Percentiles rank a stretch among this genome's conserved stretches.
phyloP scores from a whole-genome alignment of 805 yeast species.

The Wickerhamomyces hampshirensis region DNA sequence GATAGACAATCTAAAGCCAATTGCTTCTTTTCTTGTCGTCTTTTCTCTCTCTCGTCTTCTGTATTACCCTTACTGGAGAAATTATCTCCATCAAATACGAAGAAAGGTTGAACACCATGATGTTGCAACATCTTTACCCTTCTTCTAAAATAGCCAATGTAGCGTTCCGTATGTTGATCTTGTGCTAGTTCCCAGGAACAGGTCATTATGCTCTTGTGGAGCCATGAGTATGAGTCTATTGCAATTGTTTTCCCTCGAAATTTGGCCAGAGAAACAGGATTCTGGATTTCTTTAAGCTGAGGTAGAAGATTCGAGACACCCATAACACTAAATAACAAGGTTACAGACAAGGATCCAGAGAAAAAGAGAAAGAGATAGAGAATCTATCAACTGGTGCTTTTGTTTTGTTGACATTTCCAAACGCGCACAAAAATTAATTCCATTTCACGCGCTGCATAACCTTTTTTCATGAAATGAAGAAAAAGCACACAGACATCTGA shows the following conservation, averaged over 20 bases:
- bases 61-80: conserved; percentile 76
- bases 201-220: conserved; percentile 77
- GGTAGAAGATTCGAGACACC: conserved; percentile 83
- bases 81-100: conserved; percentile 92
- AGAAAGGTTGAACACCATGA: conserved; percentile 72
- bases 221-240: conserved; percentile 96
- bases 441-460: not conserved
- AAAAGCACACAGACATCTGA: no score
- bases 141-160: conserved; percentile 63
- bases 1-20: conserved; percentile 48
- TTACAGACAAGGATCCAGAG: not conserved
- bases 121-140: conserved; percentile 58
- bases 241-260: conserved; percentile 77
- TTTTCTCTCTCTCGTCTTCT: conserved; percentile 55
- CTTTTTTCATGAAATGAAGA: no score
- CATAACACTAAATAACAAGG: conserved; percentile 36
- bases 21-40: conserved; percentile 52
- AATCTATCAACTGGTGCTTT: not conserved
- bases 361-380: not conserved
- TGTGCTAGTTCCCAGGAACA: conserved; percentile 81
- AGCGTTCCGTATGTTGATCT: conserved; percentile 65
- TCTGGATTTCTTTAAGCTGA: conserved; percentile 70
- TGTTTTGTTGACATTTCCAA: no score
- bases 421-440: no score
- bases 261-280: conserved; percentile 47